These are phyloP conservation scores for Yarrowia deformans DNA, from an alignment of 805 yeast species.

Conservation along the genomic window DNA sequence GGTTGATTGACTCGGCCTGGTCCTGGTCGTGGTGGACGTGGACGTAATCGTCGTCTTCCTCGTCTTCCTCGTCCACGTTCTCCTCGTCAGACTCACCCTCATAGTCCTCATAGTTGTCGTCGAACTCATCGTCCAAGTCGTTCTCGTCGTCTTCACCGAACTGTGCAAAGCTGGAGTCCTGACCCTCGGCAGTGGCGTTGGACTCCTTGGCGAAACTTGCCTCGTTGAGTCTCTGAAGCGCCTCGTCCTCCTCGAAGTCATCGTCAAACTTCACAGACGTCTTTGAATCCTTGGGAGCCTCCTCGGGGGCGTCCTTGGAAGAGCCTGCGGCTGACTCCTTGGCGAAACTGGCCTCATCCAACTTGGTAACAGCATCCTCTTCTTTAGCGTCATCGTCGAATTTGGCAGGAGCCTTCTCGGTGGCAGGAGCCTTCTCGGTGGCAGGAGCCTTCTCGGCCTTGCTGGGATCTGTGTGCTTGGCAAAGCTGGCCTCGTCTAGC, in stretches of 20 bases:
- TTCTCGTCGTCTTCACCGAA: slow-evolving; percentile 20
- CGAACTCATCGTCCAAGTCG: slow-evolving; percentile 39
- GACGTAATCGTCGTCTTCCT: neutral
- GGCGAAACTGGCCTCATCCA: slow-evolving; percentile 17
- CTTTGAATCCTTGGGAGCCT: no score
- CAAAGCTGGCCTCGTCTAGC: slow-evolving; percentile 17
- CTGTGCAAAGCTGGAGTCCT: slow-evolving; percentile 15
- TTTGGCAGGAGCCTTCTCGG: neutral
- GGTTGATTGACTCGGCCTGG: neutral
- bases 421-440: no score
- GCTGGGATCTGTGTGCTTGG: neutral
- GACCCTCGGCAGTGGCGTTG: neutral
- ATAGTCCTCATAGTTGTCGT: slow-evolving; percentile 26
- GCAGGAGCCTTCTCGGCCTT: slow-evolving; percentile 13
- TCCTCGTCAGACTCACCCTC: slow-evolving; percentile 30
- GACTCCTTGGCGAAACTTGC: slow-evolving; percentile 13
- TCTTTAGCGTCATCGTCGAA: no score
- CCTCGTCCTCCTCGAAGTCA: slow-evolving; percentile 13
- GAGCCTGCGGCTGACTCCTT: neutral
- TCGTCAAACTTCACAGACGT: slow-evolving; percentile 10
- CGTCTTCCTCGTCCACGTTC: slow-evolving; percentile 1
- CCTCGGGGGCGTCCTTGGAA: neutral
- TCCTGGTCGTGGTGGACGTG: neutral
- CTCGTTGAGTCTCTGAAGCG: neutral
- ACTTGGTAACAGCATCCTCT: neutral